These are phyloP conservation scores for Pythium myriotylum DNA, from an alignment of 352 stramenopile species.

Conservation along the genomic window DNA sequence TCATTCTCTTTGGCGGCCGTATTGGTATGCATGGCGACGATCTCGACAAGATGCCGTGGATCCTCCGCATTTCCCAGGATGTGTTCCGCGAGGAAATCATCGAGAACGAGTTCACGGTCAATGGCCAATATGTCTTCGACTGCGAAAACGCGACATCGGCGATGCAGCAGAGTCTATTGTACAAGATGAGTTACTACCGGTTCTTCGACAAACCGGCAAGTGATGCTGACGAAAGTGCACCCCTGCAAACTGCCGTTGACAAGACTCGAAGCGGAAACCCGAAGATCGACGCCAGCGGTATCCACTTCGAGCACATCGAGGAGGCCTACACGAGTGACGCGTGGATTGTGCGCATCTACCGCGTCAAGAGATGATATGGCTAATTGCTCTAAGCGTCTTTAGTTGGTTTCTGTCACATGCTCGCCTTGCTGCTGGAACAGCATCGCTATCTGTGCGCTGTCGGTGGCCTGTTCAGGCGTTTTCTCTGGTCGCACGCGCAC, in stretches of 20 bases:
- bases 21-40: slow-evolving; percentile 82
- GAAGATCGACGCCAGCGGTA: slow-evolving; percentile 57
- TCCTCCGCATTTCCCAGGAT: slow-evolving; percentile 91
- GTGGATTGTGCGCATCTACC: slow-evolving; percentile 94
- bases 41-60: slow-evolving; percentile 94
- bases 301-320: slow-evolving; percentile 86
- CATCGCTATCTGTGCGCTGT: slow-evolving; percentile 91
- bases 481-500: slow-evolving; percentile 97
- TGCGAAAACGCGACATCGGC: slow-evolving; percentile 70
- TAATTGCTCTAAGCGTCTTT: neutral
- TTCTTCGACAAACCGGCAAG: slow-evolving; percentile 47
- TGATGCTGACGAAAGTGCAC: slow-evolving; percentile 1
- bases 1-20: slow-evolving; percentile 77
- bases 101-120: slow-evolving; percentile 81
- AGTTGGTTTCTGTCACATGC: neutral
- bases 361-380: slow-evolving; percentile 39
- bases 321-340: slow-evolving; percentile 91
- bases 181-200: slow-evolving; percentile 91
- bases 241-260: slow-evolving; percentile 3
- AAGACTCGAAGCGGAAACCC: slow-evolving; percentile 33
- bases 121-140: slow-evolving; percentile 64
- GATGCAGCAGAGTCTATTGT: slow-evolving; percentile 89
- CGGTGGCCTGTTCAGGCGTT: slow-evolving; percentile 93
- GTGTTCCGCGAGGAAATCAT: slow-evolving; percentile 84
- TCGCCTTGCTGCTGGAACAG: slow-evolving; percentile 55